phyloP scores from a whole-genome alignment of 371 early-diverging fungal species.

The Mortierella sp. region DNA sequence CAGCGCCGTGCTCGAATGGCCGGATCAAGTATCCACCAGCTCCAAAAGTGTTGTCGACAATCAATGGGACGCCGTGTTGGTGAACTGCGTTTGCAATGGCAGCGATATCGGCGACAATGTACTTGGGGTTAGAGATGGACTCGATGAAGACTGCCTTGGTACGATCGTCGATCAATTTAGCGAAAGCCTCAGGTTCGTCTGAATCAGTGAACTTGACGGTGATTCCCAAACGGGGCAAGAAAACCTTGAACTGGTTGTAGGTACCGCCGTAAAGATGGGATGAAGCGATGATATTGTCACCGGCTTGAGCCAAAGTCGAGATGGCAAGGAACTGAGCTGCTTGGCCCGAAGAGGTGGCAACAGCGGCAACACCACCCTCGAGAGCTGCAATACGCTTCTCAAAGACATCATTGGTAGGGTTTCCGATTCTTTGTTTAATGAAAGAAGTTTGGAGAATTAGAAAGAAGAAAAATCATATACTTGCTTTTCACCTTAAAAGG shows the following conservation, averaged over 20 bases:
- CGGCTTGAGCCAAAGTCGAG: constrained; percentile 78
- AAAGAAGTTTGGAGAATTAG: not conserved
- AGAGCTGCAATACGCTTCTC: constrained; percentile 91
- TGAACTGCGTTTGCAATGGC: constrained; percentile 85
- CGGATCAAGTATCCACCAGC: constrained; percentile 88
- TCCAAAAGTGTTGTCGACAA: constrained; percentile 93
- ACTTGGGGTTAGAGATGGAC: constrained; percentile 90
- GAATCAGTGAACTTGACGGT: constrained; percentile 78
- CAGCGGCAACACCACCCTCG: constrained; percentile 78
- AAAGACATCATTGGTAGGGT: constrained; percentile 91
- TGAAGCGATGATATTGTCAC: constrained; percentile 89
- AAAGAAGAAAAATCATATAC: not conserved
- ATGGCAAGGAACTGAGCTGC: constrained; percentile 89
- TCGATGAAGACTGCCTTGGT: constrained; percentile 91
- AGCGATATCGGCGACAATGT: constrained; percentile 86
- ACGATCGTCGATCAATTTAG: constrained; percentile 80
- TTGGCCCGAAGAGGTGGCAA: constrained; percentile 79
- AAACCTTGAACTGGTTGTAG: constrained; percentile 89
- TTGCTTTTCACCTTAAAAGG: not conserved
- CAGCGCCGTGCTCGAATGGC: constrained; percentile 92
- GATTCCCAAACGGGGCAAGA: constrained; percentile 87
- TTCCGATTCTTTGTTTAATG: constrained; percentile 66
- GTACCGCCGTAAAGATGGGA: constrained; percentile 89
- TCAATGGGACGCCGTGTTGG: constrained; percentile 83
- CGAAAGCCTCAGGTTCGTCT: constrained; percentile 78